These are phyloP conservation scores for Sphaerulina musiva DNA, from an alignment of 2,329 filamentous ascomycete species.

Conservation along the genomic window DNA sequence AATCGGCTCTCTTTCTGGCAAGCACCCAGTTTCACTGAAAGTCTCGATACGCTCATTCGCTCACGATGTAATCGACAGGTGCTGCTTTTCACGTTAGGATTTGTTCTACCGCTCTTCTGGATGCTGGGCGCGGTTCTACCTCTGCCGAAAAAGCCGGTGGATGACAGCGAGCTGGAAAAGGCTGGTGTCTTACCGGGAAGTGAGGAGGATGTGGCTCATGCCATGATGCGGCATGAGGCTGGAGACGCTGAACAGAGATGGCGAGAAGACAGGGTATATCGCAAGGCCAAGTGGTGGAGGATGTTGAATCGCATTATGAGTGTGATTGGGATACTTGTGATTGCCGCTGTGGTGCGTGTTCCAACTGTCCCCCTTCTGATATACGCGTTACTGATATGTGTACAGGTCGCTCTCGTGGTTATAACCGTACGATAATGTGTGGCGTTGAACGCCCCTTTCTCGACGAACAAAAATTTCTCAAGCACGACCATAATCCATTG, in stretches of 20 bases:
- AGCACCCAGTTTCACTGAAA: conserved; percentile 33
- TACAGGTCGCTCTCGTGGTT: conserved; percentile 33
- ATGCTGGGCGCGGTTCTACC: conserved; percentile 33
- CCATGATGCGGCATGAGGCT: conserved; percentile 29
- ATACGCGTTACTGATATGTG: not conserved
- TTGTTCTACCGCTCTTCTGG: conserved; percentile 34
- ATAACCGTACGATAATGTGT: conserved; percentile 20
- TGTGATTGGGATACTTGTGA: conserved; percentile 32
- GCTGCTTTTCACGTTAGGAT: conserved; percentile 33
- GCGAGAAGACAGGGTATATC: conserved; percentile 30
- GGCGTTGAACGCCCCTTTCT: not conserved
- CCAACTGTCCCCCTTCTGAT: not conserved
- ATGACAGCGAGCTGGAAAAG: conserved; percentile 22
- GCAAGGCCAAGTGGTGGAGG: conserved; percentile 36
- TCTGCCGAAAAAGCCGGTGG: conserved; percentile 26
- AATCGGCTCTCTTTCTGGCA: conserved; percentile 30
- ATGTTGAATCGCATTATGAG: conserved; percentile 36
- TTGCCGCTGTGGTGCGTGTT: conserved; percentile 33
- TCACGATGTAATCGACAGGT: conserved; percentile 34
- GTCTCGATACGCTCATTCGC: conserved; percentile 29
- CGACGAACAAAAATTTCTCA: not conserved
- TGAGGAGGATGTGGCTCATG: conserved; percentile 27
- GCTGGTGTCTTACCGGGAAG: conserved; percentile 17
- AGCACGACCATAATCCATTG: not conserved
- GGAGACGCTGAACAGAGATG: conserved; percentile 28